Evolutionary conservation across 768 basidiomycete genomes (phyloP), one percentile per base, ranked within the genome.

Genomic region (Hygrocybe punicea): DNA sequence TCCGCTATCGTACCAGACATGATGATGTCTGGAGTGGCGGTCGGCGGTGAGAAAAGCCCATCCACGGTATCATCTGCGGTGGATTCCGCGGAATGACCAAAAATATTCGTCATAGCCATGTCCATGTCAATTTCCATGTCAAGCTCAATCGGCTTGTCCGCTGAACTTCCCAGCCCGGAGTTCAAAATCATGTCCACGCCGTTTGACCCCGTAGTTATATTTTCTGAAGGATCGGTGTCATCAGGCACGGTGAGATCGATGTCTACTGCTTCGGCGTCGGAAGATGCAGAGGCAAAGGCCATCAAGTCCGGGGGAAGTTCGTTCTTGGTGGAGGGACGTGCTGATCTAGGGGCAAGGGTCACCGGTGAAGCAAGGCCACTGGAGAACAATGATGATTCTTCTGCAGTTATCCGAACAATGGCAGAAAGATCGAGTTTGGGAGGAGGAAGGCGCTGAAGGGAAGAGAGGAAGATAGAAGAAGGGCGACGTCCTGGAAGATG

Each of bases 341-440:
- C 87, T 5, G 91, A 89, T 64, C 84, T 87, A 1, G 91, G 91
- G 0, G 89, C 91, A 36, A 93, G 79, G 4, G 86, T 89, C 33
- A 92, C 90, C 6, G 91, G 91, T 6, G 89, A 91, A 25, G 85
- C 78, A 47, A 90, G 73, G 1, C 85, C 84, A 46, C 78, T 84
- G 1, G 80, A 71, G 58, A 81, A 85, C 54, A 83, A 65, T 5
- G 80, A 72, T 6, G 76, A 79, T 62, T 89, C 87, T 42, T 86
- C 84, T 0, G 85, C 76, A n/a, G 81, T 72, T 25, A 89, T 78
- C 46, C 84, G 83, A 55, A 91, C 75, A 11, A 84, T 71, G 1
- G 86, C 77, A n/a, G 90, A 89, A 5, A 93, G 77, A 64, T 93
- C 91, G n/a, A 92, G 82, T 63, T 91, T 91, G 53, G 81, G 81